Evolutionary conservation across 2,329 filamentous ascomycete species (phyloP), one percentile per base, ranked within the genome.

Genomic region (Trichophyton schoenleinii): DNA sequence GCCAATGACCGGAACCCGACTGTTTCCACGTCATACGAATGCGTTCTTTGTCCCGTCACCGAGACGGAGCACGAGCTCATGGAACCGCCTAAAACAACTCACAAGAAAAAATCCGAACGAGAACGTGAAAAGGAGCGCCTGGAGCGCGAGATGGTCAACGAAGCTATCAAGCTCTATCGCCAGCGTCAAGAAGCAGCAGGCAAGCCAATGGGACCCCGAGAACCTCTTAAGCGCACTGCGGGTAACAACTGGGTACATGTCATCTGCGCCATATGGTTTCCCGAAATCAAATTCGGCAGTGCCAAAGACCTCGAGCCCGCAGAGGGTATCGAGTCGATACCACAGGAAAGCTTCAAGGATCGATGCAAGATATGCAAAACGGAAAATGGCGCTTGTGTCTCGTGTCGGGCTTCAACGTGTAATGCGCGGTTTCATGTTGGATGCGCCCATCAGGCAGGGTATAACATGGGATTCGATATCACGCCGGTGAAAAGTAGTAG

Each of bases 171-270:
- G n/a, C 86, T 86, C 61, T 96, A 95, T 72, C 84, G 84, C 46
- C 87, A 87, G 71, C 86, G 84, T 69, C 92, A 99, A 74, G 84
- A 89, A 70, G 87, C 92, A 63, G 84, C 87, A 68, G 90, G 91
- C 67, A 87, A 91, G 57, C 92, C 94, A 0, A 75, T 87, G 41
- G 83, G 89, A 65, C 94, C 94, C 28, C 84, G 94, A 57, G 94
- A 97, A 71, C 87, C 94, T 2, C 78, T 99, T 64, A 99, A 99
- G 76, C 85, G 89, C 57, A 99, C 94, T 0, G 89, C 88, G 3
- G 91, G 95, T 71, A 97, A 97, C 75, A 97, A 97, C 70, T 99
- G 94, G 94, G 89, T 96, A 15, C 94, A 99, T 71, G 90, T 97
- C 31, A 87, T 87, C 42, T 99, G 94, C 70, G 91, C 94, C 1